phyloP scores from a whole-genome alignment of 179 eudicot species.

The Vitellaria paradoxa region DNA sequence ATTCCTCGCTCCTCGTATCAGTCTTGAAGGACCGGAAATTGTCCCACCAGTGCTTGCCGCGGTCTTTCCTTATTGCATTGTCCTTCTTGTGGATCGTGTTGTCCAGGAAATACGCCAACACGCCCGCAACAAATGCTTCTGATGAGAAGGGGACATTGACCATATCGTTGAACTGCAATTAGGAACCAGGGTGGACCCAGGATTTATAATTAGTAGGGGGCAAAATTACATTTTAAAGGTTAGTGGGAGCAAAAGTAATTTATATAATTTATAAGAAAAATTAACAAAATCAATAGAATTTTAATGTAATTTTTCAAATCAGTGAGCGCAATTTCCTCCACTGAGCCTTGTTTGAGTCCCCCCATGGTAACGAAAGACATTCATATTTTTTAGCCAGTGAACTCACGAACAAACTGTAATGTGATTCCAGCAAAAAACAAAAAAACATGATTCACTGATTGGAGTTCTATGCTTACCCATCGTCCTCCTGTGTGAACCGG shows the following conservation, averaged over 20 bases:
- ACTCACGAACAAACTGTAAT: not conserved
- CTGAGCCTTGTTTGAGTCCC: too few species aligned
- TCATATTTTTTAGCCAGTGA: not conserved
- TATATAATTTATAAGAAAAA: too few species aligned
- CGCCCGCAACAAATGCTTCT: constrained; percentile 70
- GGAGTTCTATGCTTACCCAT: constrained; percentile 55
- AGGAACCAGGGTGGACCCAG: too few species aligned
- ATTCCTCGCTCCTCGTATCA: constrained; percentile 65
- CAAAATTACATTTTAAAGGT: too few species aligned
- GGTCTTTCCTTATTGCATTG: constrained; percentile 42
- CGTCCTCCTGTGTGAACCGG: constrained; percentile 74
- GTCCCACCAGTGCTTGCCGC: constrained; percentile 88
- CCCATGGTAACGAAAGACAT: not conserved
- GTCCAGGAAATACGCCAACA: constrained; percentile 71
- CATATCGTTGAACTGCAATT: constrained; percentile 68
- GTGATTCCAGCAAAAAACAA: not conserved
- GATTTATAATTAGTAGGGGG: too few species aligned
- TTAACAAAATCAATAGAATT: too few species aligned
- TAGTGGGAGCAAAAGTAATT: too few species aligned
- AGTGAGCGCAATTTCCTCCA: too few species aligned
- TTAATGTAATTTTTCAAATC: too few species aligned
- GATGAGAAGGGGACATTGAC: constrained; percentile 77
- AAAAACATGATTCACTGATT: not conserved
- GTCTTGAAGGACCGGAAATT: constrained; percentile 55
- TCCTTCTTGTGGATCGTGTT: constrained; percentile 59